Conservation (phyloP, 83 land plant species). For the Diphasiastrum complanatum region DNA sequence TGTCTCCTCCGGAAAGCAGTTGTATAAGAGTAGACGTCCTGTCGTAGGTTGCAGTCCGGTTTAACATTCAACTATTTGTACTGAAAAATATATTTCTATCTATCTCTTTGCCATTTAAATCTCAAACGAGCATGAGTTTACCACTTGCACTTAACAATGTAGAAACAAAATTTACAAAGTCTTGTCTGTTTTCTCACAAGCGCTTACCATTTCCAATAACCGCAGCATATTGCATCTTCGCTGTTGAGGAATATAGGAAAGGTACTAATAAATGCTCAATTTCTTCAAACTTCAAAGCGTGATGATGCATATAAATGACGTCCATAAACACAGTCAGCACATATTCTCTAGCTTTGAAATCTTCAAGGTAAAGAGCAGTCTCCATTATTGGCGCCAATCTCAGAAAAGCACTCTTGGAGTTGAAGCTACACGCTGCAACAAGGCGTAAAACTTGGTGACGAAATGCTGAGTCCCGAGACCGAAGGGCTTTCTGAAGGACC, state of each 20-base stretch:
- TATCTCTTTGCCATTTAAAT: background rate
- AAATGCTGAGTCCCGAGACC: constrained; percentile 10
- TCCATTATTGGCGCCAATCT: constrained; percentile 18
- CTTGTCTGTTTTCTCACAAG: too few relatives aligned
- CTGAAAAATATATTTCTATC: background rate
- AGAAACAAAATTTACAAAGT: too few relatives aligned
- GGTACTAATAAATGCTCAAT: constrained; percentile 18
- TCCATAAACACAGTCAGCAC: constrained; percentile 23
- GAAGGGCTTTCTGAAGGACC: constrained; percentile 20
- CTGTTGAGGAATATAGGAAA: constrained; percentile 23
- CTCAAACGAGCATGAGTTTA: background rate
- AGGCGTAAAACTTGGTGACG: constrained; percentile 18
- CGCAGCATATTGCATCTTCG: constrained; percentile 8
- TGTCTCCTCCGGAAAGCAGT: constrained; percentile 22
- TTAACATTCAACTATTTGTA: background rate
- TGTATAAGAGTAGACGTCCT: constrained; percentile 25
- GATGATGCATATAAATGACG: constrained; percentile 23
- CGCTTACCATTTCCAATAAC: constrained; percentile 28
- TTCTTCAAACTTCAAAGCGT: background rate
- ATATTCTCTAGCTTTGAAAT: constrained; percentile 14
- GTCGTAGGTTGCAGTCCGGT: too few relatives aligned
- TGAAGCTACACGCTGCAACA: constrained; percentile 23
- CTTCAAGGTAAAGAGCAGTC: constrained; percentile 19
- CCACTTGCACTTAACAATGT: background rate
- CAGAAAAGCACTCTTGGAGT: constrained; percentile 10